Base-by-base conservation (phyloP, 345 rosid genomes). In the Citrus trifoliata region DNA sequence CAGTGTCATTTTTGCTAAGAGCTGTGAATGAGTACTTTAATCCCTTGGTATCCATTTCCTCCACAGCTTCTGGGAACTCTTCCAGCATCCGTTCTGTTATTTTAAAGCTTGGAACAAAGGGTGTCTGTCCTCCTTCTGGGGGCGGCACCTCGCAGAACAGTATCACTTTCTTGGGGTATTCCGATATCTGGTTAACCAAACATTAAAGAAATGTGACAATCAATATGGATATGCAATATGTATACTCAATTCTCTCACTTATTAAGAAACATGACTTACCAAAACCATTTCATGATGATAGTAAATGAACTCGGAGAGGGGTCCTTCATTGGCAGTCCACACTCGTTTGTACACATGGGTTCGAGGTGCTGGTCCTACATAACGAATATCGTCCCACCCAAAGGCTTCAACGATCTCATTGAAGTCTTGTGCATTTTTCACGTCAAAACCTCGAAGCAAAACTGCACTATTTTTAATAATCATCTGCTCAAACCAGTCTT, bases 311-410 rank as follows among this genome's bases (percentile, higher is more conserved):
- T 89, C 95, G 16, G 91, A 91, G 22, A 89, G 81, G 5, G 93
- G 95, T 10, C 95, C 95, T 82, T 91, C 95, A 58, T 88, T 89
- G 40, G 95, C 95, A 2, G 92, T 91, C 89, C 90, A 91, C 7
- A 91, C 85, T 42, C 92, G 84, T 71, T 89, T 89, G 64, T 89
- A 75, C 9, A 89, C 67, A 32, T 91, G 86, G n/a, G 92, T 88
- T 56, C 93, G 65, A 0, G 89, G 88, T 0, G 90, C 95, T 0
- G 95, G 92, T 0, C 92, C 92, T 1, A 89, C 79, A 60, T 91
- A 91, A 16, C 89, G 86, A 12, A 87, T 84, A 62, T 89, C 86
- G 1, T 89, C 93, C 93, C 93, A 89, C 1, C 78, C 95, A 7
- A 81, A 89, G 40, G 83, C 48, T 79, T 91, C 93, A 3, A 89